phyloP scores from a whole-genome alignment of 2,329 filamentous ascomycete genomes.

The Lachnellula cervina region DNA sequence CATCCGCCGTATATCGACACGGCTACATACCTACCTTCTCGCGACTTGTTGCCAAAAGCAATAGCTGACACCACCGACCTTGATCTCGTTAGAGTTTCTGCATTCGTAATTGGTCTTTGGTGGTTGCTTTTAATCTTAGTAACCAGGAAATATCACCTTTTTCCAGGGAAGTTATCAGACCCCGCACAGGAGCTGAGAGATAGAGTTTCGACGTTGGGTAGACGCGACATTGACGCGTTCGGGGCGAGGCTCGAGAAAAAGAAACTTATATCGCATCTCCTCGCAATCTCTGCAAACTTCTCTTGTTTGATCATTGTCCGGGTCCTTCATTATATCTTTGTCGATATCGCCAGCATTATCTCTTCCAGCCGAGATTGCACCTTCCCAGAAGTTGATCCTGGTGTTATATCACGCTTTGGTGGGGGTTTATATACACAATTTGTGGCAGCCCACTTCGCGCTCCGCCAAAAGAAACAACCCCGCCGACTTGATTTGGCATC shows the following conservation, averaged over 20 bases:
- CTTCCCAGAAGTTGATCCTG: not conserved
- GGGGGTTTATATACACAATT: conserved; percentile 21
- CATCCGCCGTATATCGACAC: conserved; percentile 10
- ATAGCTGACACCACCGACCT: conserved; percentile 1
- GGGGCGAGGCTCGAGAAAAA: not conserved
- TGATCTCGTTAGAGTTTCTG: conserved; percentile 1
- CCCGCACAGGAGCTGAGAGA: conserved; percentile 4
- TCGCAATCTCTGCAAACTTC: not conserved
- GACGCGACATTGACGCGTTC: conserved; percentile 16
- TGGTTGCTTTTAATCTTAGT: conserved; percentile 13
- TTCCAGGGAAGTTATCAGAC: conserved; percentile 13
- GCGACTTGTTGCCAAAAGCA: conserved; percentile 8
- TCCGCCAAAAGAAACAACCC: conserved; percentile 9
- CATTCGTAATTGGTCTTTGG: conserved; percentile 7
- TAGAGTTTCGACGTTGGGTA: not conserved
- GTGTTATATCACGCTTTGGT: conserved; percentile 3
- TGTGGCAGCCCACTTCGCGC: conserved; percentile 7
- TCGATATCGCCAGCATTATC: conserved; percentile 1
- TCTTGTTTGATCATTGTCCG: conserved; percentile 3
- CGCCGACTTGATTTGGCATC: conserved; percentile 3
- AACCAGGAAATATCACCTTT: conserved; percentile 8
- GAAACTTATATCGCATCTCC: conserved; percentile 1
- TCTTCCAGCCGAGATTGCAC: conserved; percentile 3
- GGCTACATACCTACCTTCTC: conserved; percentile 10
- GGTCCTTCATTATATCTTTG: not conserved